Percentiles rank a stretch among this genome's conserved stretches.
These are phyloP conservation scores for Talaromyces albobiverticillius DNA, from an alignment of 2,329 filamentous ascomycete species.

Conservation along the genomic window DNA sequence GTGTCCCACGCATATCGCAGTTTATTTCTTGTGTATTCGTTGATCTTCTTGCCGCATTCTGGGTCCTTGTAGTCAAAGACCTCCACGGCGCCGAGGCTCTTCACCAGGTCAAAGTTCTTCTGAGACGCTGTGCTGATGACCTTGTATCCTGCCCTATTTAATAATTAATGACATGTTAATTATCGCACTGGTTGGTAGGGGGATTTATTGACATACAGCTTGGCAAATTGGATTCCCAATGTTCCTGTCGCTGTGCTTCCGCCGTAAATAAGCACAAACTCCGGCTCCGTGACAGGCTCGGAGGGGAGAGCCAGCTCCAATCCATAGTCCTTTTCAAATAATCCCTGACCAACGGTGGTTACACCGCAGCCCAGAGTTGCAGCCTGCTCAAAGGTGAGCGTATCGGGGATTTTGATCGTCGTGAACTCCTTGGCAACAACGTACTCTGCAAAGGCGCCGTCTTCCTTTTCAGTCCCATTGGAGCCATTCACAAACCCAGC, in stretches of 20 bases:
- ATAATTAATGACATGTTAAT: conserved; percentile 39
- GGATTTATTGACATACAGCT: conserved; percentile 26
- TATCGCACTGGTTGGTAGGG: no score
- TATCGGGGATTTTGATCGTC: conserved; percentile 44
- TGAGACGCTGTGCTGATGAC: conserved; percentile 37
- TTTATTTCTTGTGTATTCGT: conserved; percentile 15
- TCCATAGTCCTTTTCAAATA: conserved; percentile 27
- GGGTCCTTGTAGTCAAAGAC: conserved; percentile 42
- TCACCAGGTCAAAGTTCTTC: conserved; percentile 30
- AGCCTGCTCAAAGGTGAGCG: conserved; percentile 51
- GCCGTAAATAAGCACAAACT: conserved; percentile 44
- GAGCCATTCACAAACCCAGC: conserved; percentile 39
- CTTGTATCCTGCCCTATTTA: conserved; percentile 28
- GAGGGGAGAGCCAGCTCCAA: conserved; percentile 32
- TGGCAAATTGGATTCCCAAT: conserved; percentile 40
- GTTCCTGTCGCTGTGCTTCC: conserved; percentile 39
- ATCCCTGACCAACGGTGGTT: conserved; percentile 49
- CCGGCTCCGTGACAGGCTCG: conserved; percentile 38
- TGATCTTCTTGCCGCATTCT: conserved; percentile 36
- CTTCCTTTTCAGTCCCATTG: conserved; percentile 36
- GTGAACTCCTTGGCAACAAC: conserved; percentile 37
- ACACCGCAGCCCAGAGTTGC: conserved; percentile 52
- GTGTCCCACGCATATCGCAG: conserved; percentile 12
- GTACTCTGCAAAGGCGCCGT: conserved; percentile 43
- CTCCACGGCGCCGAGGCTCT: conserved; percentile 31